Evolutionary conservation across 768 basidiomycete genomes (phyloP), one percentile per base, ranked within the genome.

Genomic region (Tephrocybe sp.): DNA sequence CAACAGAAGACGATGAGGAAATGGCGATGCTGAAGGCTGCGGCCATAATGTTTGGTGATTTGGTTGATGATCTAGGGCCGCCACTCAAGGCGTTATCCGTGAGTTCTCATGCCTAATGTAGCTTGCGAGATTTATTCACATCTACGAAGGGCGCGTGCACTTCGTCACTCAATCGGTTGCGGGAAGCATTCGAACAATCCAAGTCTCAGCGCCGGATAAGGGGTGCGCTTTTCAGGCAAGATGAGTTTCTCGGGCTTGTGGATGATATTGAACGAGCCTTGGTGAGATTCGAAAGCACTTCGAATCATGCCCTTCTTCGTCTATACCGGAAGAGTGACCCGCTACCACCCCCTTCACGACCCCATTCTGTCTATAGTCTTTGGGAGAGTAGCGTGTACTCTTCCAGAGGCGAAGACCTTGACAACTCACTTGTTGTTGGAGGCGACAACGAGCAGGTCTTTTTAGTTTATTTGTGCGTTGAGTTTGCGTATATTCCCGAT

Each of bases 401-500:
- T 2, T 38, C 35, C 32, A 56, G 27, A 42, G 59, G 56, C 13
- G 62, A 63, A n/a, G 55, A 64, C 9, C 55, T 53, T 15, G 76
- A 78, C 1, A 71, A 72, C 31, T 49, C 54, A 12, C 38, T 75
- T 2, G 59, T 80, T 15, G 56, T 60, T 7, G 76, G 75, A 26
- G 71, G 70, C 31, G 83, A 87, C n/a, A 83, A 86, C 56, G 94
- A 97, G 58, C 83, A 84, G 49, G 76, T 97, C 1, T 96, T 96
- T 64, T 66, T 95, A 21, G 87, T 94, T 0, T 96, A 95, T 62
- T 96, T 94, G 94, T 95, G 53, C 64, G 92, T 75, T n/a, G n/a
- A n/a, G 3, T 31, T 41, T 16, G 44, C 30, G 41, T 15, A 46
- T 18, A 7, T 22, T 37, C 9, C 30, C n/a, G n/a, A 21, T 19